Evolutionary conservation across 73 alveolate species (phyloP).

Genomic region (Tetrahymena malaccensis): DNA sequence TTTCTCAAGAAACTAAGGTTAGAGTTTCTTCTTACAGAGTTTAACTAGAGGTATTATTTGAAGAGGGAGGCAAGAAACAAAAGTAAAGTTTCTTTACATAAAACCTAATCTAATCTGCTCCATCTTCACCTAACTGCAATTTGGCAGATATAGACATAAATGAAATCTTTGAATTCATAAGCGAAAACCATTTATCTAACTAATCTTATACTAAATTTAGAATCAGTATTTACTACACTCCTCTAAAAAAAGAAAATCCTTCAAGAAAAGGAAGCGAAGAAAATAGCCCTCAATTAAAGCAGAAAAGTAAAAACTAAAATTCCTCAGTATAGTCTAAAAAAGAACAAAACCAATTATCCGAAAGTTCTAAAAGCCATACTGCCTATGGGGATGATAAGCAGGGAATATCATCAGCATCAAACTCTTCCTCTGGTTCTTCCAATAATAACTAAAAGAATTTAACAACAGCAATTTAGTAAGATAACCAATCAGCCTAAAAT

Average conservation of each 20-base stretch:
- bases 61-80: neutral
- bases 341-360: neutral
- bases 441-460: neutral
- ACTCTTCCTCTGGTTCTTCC: neutral
- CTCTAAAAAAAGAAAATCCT: neutral
- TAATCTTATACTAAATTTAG: neutral
- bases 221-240: neutral
- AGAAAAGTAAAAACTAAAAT: neutral
- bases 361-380: neutral
- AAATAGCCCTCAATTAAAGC: neutral
- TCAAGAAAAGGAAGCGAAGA: neutral
- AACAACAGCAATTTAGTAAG: neutral
- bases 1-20: neutral
- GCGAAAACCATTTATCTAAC: neutral
- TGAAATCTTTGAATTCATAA: neutral
- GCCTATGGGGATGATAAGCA: neutral
- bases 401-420: neutral
- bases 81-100: neutral
- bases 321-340: neutral
- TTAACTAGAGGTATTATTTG: neutral
- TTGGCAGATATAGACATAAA: neutral
- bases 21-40: neutral
- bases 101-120: neutral
- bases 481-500: neutral
- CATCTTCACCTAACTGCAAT: neutral